These are phyloP conservation scores for Leucosporidium scottii DNA, from an alignment of 768 basidiomycete species.

Conservation along the genomic window DNA sequence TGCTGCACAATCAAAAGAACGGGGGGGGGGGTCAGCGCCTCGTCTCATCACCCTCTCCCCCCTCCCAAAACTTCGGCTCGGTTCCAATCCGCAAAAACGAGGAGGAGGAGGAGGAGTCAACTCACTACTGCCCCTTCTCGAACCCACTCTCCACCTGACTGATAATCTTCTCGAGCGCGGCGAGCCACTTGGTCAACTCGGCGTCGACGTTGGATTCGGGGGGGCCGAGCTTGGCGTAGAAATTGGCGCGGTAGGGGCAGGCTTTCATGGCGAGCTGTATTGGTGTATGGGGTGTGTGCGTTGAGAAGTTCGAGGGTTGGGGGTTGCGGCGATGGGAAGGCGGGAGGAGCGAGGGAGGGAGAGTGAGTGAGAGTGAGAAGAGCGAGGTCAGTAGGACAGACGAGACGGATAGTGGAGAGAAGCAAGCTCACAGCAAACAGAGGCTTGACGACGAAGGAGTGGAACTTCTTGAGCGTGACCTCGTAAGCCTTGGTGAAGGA, in stretches of 20 bases:
- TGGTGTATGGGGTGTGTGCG: background rate
- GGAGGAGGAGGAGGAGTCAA: too few relatives aligned
- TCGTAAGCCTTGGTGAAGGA: slow-evolving; percentile 80
- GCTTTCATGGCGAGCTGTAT: slow-evolving; percentile 60
- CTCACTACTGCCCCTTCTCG: slow-evolving; percentile 42
- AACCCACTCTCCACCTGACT: slow-evolving; percentile 50
- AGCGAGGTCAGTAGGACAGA: background rate
- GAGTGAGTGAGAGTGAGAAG: background rate
- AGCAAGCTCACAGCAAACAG: slow-evolving; percentile 50
- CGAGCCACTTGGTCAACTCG: slow-evolving; percentile 53
- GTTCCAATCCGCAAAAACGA: too few relatives aligned
- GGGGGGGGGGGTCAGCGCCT: background rate
- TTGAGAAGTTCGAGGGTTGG: background rate
- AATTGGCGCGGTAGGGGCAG: slow-evolving; percentile 56
- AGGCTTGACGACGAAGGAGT: slow-evolving; percentile 63
- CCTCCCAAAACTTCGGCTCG: too few relatives aligned
- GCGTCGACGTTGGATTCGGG: slow-evolving; percentile 48
- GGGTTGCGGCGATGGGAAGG: background rate
- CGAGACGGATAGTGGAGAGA: slow-evolving; percentile 18
- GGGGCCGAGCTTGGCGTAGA: slow-evolving; percentile 54
- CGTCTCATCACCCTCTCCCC: background rate
- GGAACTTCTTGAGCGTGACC: slow-evolving; percentile 70
- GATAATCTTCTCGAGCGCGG: slow-evolving; percentile 52
- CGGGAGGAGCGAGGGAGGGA: background rate
- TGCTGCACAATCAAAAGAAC: background rate